Evolutionary conservation across 2,329 filamentous ascomycete species (phyloP), one percentile per base, ranked within the genome.

Genomic region (Phyllosticta citribraziliensis): DNA sequence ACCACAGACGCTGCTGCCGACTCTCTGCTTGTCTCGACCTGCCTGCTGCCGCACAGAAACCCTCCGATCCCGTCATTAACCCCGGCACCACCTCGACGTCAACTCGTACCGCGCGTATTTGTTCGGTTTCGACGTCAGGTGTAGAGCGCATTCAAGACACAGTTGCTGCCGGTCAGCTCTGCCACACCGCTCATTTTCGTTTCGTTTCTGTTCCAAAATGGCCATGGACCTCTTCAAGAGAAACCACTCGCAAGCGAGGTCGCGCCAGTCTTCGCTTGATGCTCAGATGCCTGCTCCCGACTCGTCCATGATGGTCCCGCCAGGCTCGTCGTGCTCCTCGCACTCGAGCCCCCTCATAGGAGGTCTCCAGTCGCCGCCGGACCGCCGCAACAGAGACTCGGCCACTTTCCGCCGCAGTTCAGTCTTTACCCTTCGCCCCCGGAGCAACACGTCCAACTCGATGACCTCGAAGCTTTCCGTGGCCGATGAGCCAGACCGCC

Each of bases 171-270:
- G 59, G 54, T 19, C 59, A 61, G 59, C 59, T 52, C 33, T 55
- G 56, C 22, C 30, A 50, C 53, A 20, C 56, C 40, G 30, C 35
- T 56, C 59, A 19, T 11, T 40, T 47, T 65, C 51, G 40, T n/a
- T 47, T 47, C 40, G 40, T 47, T 47, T 47, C 40, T 47, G 40
- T 47, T 47, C 40, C 14, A 47, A 8, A 17, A n/a, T 47, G 40
- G 64, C 67, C 33, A 74, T 74, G 72, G 73, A 74, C 64, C 63
- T 67, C 30, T 73, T 72, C 56, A 70, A 73, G 68, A 73, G 72
- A 63, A 70, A 61, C 65, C 70, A 69, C 61, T 63, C 65, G 8
- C 51, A 65, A 51, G 65, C 68, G 40, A 68, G 65, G 61, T 73
- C 70, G 27, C 69, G 68, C 60, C 70, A 71, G 60, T 71, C 70